These are phyloP conservation scores for Phytophthora citricola DNA, from an alignment of 352 stramenopile genomes.

Conservation along the genomic window DNA sequence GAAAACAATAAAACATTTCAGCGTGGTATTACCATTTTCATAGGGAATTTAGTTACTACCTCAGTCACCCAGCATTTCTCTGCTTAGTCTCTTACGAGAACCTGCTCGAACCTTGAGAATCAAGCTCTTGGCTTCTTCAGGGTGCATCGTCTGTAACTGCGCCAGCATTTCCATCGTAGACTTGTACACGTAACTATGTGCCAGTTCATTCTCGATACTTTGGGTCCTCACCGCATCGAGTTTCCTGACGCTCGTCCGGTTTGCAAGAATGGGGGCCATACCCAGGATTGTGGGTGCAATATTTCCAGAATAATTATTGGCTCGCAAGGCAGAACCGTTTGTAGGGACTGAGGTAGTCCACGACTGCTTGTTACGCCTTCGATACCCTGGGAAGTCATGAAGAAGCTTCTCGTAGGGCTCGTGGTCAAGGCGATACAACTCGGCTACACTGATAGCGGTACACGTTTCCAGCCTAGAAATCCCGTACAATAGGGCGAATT, in stretches of 20 bases:
- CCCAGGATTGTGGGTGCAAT: conserved; percentile 3
- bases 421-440: conserved; percentile 79
- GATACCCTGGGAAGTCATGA: conserved; percentile 71
- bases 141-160: conserved; percentile 45
- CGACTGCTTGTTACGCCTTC: conserved; percentile 47
- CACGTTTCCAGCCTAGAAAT: conserved; percentile 73
- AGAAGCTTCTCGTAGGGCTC: conserved; percentile 69
- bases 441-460: conserved; percentile 51
- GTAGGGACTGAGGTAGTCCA: conserved; percentile 45
- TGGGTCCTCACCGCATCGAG: conserved; percentile 1
- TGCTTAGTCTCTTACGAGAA: conserved; percentile 14
- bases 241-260: neutral
- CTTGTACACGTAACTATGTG: conserved; percentile 54
- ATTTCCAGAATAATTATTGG: neutral
- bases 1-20: too few relatives aligned
- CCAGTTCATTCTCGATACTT: conserved; percentile 50
- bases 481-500: conserved; percentile 38
- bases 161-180: conserved; percentile 61
- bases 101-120: conserved; percentile 21
- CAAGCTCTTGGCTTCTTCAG: conserved; percentile 53
- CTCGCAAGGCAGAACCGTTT: neutral
- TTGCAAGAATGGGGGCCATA: conserved; percentile 14
- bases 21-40: too few relatives aligned
- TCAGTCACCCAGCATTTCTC: conserved; percentile 4
- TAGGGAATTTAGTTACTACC: too few relatives aligned